Evolutionary conservation across 225 moss, liverwort and hornwort species (phyloP).

Genomic region (Physcomitrellopsis africana): DNA sequence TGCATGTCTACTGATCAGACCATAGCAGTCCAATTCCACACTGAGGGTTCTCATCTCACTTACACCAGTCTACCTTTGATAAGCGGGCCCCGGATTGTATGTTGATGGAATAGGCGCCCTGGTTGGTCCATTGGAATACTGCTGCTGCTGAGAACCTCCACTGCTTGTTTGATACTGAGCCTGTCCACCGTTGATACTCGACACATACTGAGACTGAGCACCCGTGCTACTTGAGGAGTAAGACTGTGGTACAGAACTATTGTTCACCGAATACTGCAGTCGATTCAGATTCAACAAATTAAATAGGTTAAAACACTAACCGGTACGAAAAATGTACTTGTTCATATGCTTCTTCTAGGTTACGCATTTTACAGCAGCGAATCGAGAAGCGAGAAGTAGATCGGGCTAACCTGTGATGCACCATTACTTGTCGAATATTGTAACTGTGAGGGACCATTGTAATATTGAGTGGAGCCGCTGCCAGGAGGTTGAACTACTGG

Average conservation of each 20-base stretch:
- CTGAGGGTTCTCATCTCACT: constrained; percentile 66
- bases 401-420: constrained; percentile 51
- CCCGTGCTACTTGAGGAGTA: constrained; percentile 52
- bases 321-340: not conserved
- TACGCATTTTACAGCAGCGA: not conserved
- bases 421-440: constrained; percentile 57
- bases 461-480: constrained; percentile 49
- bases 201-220: constrained; percentile 47
- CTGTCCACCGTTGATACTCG: constrained; percentile 51
- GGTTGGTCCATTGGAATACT: constrained; percentile 63
- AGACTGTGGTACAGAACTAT: constrained; percentile 45
- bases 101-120: constrained; percentile 53
- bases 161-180: constrained; percentile 54
- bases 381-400: constrained; percentile 14
- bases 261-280: constrained; percentile 48
- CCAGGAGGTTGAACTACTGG: constrained; percentile 56
- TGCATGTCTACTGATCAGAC: constrained; percentile 49
- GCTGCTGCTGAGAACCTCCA: constrained; percentile 57
- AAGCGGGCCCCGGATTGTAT: constrained; percentile 64
- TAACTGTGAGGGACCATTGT: constrained; percentile 55
- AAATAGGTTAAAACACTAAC: constrained; percentile 21
- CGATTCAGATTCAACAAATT: constrained; percentile 29
- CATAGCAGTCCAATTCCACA: constrained; percentile 45
- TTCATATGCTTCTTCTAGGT: not conserved
- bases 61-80: constrained; percentile 75